Evolutionary conservation across 257 asterid species (phyloP).

Genomic region (Nicotiana attenuata): DNA sequence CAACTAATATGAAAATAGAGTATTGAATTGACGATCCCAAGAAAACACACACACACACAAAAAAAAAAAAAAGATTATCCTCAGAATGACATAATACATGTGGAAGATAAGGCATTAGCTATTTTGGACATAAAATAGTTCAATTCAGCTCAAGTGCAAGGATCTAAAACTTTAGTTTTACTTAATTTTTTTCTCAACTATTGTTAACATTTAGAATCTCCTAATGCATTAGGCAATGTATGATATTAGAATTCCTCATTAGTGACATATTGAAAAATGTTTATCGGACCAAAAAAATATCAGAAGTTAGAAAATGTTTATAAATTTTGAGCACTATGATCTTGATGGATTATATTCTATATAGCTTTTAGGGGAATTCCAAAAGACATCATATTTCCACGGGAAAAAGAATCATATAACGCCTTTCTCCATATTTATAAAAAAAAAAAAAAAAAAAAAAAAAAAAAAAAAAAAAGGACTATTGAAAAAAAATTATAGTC

Average conservation of each 20-base stretch:
- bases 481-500: too few relatives aligned
- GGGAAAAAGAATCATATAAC: not conserved
- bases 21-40: not conserved
- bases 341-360: not conserved
- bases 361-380: not conserved
- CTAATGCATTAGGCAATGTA: not conserved
- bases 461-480: too few relatives aligned
- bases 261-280: not conserved
- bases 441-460: too few relatives aligned
- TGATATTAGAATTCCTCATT: not conserved
- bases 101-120: not conserved
- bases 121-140: not conserved
- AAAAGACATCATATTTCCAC: not conserved
- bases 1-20: not conserved
- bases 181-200: not conserved
- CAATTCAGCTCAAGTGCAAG: not conserved
- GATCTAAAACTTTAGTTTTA: not conserved
- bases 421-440: too few relatives aligned
- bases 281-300: too few relatives aligned
- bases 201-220: not conserved
- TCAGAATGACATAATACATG: not conserved
- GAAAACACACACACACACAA: not conserved
- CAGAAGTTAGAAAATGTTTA: not conserved
- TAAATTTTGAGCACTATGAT: not conserved
- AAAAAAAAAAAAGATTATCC: not conserved